A percentile compares a stretch with the other conserved stretches of the same genome.
phyloP scores from a whole-genome alignment of 495 filamentous ascomycete genomes.

The Trichoderma erinaceum region DNA sequence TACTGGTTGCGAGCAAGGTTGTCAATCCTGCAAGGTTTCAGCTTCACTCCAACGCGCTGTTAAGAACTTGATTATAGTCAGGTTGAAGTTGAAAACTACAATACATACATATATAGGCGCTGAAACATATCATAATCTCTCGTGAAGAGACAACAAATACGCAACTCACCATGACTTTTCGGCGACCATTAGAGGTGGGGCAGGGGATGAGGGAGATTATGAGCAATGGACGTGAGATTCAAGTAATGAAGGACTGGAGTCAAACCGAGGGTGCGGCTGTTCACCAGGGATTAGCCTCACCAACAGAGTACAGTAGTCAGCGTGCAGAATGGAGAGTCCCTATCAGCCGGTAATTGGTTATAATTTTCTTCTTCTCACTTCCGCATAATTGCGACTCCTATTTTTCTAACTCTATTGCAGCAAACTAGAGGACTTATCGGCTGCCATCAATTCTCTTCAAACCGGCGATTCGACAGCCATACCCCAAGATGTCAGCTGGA shows the following conservation, averaged over 20 bases:
- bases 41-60: background rate
- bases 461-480: background rate
- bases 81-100: background rate
- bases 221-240: background rate
- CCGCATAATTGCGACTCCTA: background rate
- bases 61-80: background rate
- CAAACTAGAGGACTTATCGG: background rate
- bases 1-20: background rate
- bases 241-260: conserved; percentile 6
- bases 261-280: background rate
- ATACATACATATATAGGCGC: background rate
- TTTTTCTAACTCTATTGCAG: background rate
- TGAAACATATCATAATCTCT: background rate
- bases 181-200: background rate
- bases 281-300: background rate
- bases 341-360: background rate
- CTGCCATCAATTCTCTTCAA: background rate
- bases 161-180: background rate
- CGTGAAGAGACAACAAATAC: background rate
- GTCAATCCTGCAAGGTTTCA: background rate
- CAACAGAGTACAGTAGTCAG: conserved; percentile 5
- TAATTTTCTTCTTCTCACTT: background rate
- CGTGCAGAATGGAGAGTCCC: conserved; percentile 10
- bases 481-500: background rate
- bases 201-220: conserved; percentile 4